These are phyloP conservation scores for Peronospora destructor DNA, from an alignment of 352 stramenopile genomes.

Conservation along the genomic window DNA sequence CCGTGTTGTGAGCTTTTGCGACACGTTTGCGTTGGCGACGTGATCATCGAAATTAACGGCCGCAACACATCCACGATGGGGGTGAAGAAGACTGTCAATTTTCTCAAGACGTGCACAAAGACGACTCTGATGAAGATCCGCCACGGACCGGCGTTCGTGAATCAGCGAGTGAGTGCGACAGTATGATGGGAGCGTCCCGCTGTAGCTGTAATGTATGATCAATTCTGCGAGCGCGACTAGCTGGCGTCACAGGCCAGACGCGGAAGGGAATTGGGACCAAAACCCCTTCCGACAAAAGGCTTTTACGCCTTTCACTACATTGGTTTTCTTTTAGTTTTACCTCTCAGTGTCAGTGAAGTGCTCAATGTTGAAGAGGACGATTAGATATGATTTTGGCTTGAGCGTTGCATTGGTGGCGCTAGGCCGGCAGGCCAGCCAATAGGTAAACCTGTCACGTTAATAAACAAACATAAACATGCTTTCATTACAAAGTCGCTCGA, in stretches of 20 bases:
- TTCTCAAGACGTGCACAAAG: conserved; percentile 80
- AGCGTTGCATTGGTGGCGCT: conserved; percentile 9
- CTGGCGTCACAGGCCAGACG: conserved; percentile 13
- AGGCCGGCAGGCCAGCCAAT: conserved; percentile 4
- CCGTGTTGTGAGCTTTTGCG: conserved; percentile 76
- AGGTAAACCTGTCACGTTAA: conserved; percentile 7
- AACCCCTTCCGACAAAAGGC: not conserved
- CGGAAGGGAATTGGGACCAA: not conserved
- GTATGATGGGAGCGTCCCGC: conserved; percentile 32
- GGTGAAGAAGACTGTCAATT: conserved; percentile 86
- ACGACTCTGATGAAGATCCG: conserved; percentile 83
- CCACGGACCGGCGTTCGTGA: conserved; percentile 65
- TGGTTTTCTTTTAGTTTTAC: conserved; percentile 31
- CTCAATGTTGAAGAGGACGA: conserved; percentile 35
- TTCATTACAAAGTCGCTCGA: not conserved
- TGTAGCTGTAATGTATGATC: conserved; percentile 40
- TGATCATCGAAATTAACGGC: conserved; percentile 87
- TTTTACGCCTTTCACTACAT: conserved; percentile 11
- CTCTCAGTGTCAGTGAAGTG: conserved; percentile 43
- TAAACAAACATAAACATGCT: conserved; percentile 19
- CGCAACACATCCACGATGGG: conserved; percentile 84
- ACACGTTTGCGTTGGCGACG: conserved; percentile 77
- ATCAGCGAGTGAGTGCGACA: conserved; percentile 66
- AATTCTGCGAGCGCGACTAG: conserved; percentile 21
- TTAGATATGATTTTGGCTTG: conserved; percentile 32